Base-by-base conservation (phyloP, 208 protist genomes). In the Polymyxa betae region DNA sequence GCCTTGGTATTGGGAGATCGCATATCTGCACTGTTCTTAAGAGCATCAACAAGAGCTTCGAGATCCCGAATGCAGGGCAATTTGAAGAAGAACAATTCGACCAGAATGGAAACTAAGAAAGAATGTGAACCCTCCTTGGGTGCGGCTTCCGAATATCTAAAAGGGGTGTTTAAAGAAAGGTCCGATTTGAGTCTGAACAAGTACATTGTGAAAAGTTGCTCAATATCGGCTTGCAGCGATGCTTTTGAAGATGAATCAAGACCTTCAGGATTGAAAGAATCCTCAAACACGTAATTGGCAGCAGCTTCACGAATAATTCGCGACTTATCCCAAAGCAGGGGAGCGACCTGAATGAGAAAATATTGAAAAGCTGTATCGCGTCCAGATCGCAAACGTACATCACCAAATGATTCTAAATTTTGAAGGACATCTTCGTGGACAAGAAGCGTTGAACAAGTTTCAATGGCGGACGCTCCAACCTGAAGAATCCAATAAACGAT, bases 171-270 rank as follows among this genome's bases (percentile, higher is more conserved):
- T 24, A 60, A 60, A 5, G 49, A 60, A 82, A 82, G 35, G 5
- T 43, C 72, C 10, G 72, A 43, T 35, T 82, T 40, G 5, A 82
- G n/a, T 5, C 16, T 5, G 16, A 82, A 82, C n/a, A 45, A 82
- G 16, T 82, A 82, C 72, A 82, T 82, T 45, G 72, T 82, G 72
- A 40, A 82, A 82, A 82, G 72, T 82, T 82, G 72, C n/a, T 82
- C 72, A 43, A 82, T 82, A n/a, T 82, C 72, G n/a, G 5, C 72
- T 43, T 45, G 72, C 16, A 35, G n/a, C n/a, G n/a, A 20, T 60
- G 49, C 5, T 60, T 24, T 60, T 24, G 49, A 29, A 60, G 24
- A 60, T n/a, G 72, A 82, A 45, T 82, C 72, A 12, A n/a, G 5
- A 20, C 35, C 72, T 20, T 43, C 40, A 5, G 72, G 10, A 35